These are phyloP conservation scores for Centrapalus pauciflorus DNA, from an alignment of 129 eudicot genomes.

Conservation along the genomic window DNA sequence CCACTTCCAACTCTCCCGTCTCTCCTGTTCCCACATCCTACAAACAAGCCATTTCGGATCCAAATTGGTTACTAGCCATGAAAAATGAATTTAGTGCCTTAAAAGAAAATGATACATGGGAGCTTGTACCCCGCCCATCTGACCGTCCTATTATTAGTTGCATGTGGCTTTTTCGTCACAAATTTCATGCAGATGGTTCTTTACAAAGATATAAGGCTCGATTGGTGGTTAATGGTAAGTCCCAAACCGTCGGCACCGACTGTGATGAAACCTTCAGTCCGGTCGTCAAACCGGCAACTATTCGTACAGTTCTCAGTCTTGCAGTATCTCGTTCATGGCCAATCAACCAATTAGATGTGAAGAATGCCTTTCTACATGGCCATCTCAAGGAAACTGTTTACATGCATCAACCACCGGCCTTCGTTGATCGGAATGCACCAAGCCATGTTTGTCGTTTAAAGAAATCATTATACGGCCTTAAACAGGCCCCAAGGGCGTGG, in stretches of 20 bases:
- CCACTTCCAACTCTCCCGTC: neutral
- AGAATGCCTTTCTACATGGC: too few species aligned
- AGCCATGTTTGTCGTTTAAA: neutral
- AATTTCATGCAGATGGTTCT: neutral
- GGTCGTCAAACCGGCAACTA: neutral
- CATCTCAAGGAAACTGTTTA: neutral
- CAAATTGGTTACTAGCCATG: too few species aligned
- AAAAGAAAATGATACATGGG: too few species aligned
- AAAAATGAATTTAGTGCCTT: too few species aligned
- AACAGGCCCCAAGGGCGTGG: too few species aligned
- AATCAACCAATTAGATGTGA: too few species aligned
- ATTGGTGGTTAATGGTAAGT: neutral
- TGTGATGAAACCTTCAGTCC: neutral
- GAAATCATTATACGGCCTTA: too few species aligned
- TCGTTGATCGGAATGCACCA: neutral
- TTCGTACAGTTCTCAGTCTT: neutral
- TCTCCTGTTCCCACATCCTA: too few species aligned
- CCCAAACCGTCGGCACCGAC: neutral
- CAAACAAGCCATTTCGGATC: too few species aligned
- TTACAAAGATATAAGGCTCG: neutral
- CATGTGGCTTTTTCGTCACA: neutral
- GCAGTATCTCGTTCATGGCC: neutral
- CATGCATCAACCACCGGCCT: neutral
- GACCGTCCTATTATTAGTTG: neutral
- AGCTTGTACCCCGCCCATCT: too few species aligned